Percentiles rank a stretch among this genome's conserved stretches.
Conservation (phyloP, 2,329 filamentous ascomycete species). For the Teratosphaeria nubilosa region DNA sequence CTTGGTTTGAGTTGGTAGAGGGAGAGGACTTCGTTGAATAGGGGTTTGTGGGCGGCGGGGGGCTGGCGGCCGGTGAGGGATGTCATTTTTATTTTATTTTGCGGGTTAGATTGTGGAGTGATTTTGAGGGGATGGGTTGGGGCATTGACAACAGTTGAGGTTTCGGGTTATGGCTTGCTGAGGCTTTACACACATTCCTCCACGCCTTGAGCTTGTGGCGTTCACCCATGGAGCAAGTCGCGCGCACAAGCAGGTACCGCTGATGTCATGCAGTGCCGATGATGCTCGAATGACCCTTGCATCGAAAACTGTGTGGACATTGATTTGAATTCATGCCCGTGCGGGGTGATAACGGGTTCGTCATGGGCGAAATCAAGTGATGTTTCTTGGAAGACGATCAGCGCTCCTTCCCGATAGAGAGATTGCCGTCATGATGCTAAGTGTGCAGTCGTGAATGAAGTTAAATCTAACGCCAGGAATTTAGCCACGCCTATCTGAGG, state of each 20-base stretch:
- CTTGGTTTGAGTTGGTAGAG: conserved; percentile 15
- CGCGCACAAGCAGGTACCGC: background rate
- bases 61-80: conserved; percentile 6
- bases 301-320: background rate
- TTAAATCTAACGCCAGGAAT: no score
- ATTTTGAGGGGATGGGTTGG: background rate
- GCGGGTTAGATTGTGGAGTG: background rate
- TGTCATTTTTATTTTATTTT: background rate
- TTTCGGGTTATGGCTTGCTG: no score
- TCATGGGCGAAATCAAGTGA: background rate
- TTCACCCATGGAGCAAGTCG: background rate
- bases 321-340: background rate
- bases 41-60: conserved; percentile 9
- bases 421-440: background rate
- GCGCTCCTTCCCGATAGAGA: background rate
- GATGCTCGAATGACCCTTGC: background rate
- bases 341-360: background rate
- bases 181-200: background rate
- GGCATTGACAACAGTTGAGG: no score
- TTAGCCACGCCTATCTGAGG: no score
- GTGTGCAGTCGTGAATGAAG: background rate
- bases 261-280: background rate
- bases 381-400: background rate
- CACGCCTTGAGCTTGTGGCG: background rate
- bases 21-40: conserved; percentile 17